Evolutionary conservation across 169 alveolate species (phyloP).

Genomic region (Eimeria zaria): DNA sequence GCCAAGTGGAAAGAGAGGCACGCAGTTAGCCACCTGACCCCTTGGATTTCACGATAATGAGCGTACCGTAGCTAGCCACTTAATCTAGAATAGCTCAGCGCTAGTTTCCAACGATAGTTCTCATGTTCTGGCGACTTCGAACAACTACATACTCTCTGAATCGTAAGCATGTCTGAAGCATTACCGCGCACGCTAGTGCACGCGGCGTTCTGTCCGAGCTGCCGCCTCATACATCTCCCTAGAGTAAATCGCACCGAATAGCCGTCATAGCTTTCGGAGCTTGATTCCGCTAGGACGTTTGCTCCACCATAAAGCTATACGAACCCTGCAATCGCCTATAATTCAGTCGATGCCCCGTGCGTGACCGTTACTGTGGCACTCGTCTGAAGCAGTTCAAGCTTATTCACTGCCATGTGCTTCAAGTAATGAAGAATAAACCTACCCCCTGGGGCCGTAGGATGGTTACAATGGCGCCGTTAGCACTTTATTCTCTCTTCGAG

Average conservation of each 20-base stretch:
- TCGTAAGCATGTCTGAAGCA: neutral
- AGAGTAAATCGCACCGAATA: neutral
- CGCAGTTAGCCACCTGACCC: neutral
- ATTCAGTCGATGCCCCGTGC: neutral
- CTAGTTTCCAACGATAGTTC: neutral
- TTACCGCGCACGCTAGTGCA: neutral
- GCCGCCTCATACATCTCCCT: neutral
- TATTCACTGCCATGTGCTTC: neutral
- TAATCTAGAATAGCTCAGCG: neutral
- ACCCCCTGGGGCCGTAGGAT: slow-evolving; percentile 3
- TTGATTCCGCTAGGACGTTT: neutral
- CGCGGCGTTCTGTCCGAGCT: neutral
- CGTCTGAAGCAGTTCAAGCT: neutral
- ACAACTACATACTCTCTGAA: neutral
- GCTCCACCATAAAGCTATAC: neutral
- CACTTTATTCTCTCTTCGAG: neutral
- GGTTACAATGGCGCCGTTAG: neutral
- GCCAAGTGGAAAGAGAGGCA: neutral
- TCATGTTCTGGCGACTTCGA: neutral
- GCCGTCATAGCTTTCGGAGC: neutral
- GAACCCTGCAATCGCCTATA: neutral
- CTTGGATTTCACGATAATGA: neutral
- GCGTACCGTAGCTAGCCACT: neutral
- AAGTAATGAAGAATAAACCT: neutral
- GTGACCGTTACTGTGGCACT: neutral